These are phyloP conservation scores for Entomortierella beljakovae DNA, from an alignment of 192 early-diverging fungal species.

Conservation along the genomic window DNA sequence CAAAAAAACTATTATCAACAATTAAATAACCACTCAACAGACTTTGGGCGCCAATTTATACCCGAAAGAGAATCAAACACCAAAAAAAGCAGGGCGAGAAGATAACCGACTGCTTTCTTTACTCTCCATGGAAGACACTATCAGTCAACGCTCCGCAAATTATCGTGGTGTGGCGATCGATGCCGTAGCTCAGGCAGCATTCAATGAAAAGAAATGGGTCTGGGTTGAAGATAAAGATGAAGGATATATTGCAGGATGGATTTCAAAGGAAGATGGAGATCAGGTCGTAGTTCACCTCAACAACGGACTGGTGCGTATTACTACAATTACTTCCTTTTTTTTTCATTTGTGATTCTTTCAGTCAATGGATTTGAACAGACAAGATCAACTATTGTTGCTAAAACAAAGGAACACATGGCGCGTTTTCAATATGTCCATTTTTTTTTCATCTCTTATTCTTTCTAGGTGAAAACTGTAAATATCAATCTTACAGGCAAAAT, in stretches of 20 bases:
- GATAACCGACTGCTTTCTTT: background rate
- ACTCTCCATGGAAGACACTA: slow-evolving; percentile 10
- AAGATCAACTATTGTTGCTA: too few species aligned
- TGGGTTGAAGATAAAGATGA: slow-evolving; percentile 95
- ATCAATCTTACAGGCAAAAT: slow-evolving; percentile 92
- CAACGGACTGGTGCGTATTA: slow-evolving; percentile 74
- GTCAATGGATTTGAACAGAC: background rate
- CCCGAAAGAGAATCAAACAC: too few species aligned
- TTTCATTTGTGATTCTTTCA: background rate
- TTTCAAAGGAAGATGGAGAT: slow-evolving; percentile 78
- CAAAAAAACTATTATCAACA: too few species aligned
- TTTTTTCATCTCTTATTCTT: background rate
- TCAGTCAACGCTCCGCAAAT: slow-evolving; percentile 15
- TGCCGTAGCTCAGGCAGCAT: slow-evolving; percentile 80
- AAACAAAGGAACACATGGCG: background rate
- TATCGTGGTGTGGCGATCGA: slow-evolving; percentile 61
- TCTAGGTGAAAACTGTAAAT: slow-evolving; percentile 76
- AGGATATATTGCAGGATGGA: slow-evolving; percentile 89
- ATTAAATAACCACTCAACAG: too few species aligned
- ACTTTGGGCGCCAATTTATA: too few species aligned
- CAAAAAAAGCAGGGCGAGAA: too few species aligned
- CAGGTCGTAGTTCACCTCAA: slow-evolving; percentile 80
- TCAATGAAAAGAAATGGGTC: slow-evolving; percentile 96
- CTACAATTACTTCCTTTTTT: slow-evolving; percentile 1
- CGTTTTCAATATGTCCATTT: too few species aligned